Conservation (phyloP, 2,329 filamentous ascomycete species). For the Nannizzia gypsea region DNA sequence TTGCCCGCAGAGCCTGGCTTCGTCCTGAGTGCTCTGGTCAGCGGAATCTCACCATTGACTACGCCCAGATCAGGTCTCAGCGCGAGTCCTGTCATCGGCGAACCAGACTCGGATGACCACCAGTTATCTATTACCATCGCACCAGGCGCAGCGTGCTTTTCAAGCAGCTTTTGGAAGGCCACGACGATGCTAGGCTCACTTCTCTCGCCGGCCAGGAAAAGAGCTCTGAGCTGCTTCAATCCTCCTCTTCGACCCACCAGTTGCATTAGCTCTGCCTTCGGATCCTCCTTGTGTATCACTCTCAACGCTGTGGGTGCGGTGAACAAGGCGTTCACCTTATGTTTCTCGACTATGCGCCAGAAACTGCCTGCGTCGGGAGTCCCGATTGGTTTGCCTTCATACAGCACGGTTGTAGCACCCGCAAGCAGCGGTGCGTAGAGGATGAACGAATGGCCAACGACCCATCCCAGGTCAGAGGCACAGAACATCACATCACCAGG, state of each 20-base stretch:
- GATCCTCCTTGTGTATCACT: conserved; percentile 77
- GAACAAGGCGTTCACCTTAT: conserved; percentile 72
- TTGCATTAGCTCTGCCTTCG: conserved; percentile 55
- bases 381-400: conserved; percentile 87
- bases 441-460: conserved; percentile 77
- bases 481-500: conserved; percentile 74
- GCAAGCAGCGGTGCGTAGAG: conserved; percentile 76
- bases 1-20: conserved; percentile 83
- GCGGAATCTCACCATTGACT: conserved; percentile 36
- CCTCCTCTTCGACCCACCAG: conserved; percentile 55
- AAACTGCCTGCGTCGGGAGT: conserved; percentile 80
- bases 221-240: conserved; percentile 55
- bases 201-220: conserved; percentile 82
- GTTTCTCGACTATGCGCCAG: conserved; percentile 75
- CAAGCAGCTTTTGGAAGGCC: conserved; percentile 65
- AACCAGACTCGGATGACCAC: conserved; percentile 62
- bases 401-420: conserved; percentile 75
- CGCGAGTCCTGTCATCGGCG: conserved; percentile 55
- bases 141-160: conserved; percentile 50
- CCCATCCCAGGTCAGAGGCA: conserved; percentile 85
- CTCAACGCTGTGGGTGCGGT: conserved; percentile 80
- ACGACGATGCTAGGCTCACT: conserved; percentile 77
- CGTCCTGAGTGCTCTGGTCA: conserved; percentile 38
- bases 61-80: conserved; percentile 51
- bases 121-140: conserved; percentile 59